These are phyloP conservation scores for Astragalus membranaceus DNA, from an alignment of 306 rosid species.

Conservation along the genomic window DNA sequence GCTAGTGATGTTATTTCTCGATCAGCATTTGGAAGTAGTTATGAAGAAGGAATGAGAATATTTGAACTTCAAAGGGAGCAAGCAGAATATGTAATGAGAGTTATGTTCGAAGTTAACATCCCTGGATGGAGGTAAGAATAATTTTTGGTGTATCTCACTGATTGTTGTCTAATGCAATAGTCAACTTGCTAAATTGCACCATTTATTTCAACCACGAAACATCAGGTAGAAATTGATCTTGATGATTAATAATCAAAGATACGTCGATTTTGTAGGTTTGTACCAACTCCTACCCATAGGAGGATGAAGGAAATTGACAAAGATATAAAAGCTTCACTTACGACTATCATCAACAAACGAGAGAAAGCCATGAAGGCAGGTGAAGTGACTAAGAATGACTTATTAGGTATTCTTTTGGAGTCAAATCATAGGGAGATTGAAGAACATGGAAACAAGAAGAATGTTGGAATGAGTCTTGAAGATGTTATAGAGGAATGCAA, in stretches of 20 bases:
- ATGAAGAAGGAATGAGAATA: conserved; percentile 33
- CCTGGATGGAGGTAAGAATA: conserved; percentile 43
- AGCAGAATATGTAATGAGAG: not conserved
- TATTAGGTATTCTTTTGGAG: conserved; percentile 8
- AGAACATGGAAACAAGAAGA: conserved; percentile 20
- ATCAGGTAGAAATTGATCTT: too few relatives aligned
- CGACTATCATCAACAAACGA: conserved; percentile 24
- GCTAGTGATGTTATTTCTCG: conserved; percentile 33
- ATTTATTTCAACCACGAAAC: not conserved
- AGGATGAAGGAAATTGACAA: conserved; percentile 18
- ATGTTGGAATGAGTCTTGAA: conserved; percentile 41
- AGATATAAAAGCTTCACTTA: conserved; percentile 7
- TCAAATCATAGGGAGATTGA: conserved; percentile 16
- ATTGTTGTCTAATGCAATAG: not conserved
- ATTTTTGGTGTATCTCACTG: not conserved
- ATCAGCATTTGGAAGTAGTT: conserved; percentile 41
- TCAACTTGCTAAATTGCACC: not conserved
- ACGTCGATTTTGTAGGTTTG: conserved; percentile 19
- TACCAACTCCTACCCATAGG: conserved; percentile 22
- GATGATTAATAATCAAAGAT: not conserved
- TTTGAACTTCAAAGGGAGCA: conserved; percentile 33
- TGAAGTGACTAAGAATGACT: conserved; percentile 21
- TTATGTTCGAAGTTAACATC: not conserved
- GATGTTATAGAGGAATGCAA: conserved; percentile 23
- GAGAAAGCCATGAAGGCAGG: conserved; percentile 22